Conservation (phyloP, 2,329 filamentous ascomycete species). For the Aureobasidium sp. region DNA sequence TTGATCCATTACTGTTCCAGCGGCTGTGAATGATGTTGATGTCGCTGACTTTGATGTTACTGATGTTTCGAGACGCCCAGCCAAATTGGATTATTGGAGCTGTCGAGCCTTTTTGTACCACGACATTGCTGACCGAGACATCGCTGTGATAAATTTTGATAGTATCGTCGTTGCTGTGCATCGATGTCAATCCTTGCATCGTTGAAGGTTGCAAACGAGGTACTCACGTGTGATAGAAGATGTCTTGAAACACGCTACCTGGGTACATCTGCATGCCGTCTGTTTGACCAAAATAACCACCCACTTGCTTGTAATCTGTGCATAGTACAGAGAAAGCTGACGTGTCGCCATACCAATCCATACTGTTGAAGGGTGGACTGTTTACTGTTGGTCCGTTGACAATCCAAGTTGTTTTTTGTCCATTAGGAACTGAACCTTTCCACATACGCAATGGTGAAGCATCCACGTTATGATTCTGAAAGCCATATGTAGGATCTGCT, state of each 20-base stretch:
- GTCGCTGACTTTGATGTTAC: background rate
- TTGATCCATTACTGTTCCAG: slow-evolving; percentile 9
- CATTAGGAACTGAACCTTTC: background rate
- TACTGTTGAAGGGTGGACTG: slow-evolving; percentile 9
- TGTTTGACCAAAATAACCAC: background rate
- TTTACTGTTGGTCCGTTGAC: background rate
- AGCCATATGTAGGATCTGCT: background rate
- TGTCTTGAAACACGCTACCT: background rate
- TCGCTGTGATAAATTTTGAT: background rate
- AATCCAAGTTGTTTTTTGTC: background rate
- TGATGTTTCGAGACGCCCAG: slow-evolving; percentile 7
- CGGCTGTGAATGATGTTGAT: slow-evolving; percentile 7
- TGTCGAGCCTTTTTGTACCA: slow-evolving; percentile 1
- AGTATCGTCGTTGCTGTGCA: background rate
- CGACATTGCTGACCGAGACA: background rate
- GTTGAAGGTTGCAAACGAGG: background rate
- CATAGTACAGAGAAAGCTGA: background rate
- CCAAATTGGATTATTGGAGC: slow-evolving; percentile 5
- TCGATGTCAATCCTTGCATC: background rate
- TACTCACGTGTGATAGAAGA: slow-evolving; percentile 7
- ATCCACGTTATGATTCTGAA: slow-evolving; percentile 4
- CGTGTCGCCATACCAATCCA: slow-evolving; percentile 1
- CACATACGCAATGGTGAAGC: slow-evolving; percentile 1
- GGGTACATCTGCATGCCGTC: slow-evolving; percentile 8
- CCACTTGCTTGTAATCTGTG: slow-evolving; percentile 9